A percentile compares a stretch with the other conserved stretches of the same genome.
Evolutionary conservation across 2,329 filamentous ascomycete species (phyloP).

Genomic region (Claviceps spartinae): DNA sequence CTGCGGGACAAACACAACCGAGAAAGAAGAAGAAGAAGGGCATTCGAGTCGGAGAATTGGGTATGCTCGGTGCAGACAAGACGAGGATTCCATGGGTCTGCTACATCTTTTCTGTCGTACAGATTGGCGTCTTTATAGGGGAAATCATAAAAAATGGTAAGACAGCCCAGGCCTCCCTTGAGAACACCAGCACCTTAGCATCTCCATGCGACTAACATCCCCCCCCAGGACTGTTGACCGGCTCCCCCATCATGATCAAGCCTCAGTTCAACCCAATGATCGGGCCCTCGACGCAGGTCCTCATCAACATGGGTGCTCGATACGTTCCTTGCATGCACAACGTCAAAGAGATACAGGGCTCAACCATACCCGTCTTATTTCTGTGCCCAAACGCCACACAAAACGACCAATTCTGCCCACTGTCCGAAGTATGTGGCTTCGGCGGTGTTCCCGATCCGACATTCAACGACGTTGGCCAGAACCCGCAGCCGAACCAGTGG

Average conservation of each 20-base stretch:
- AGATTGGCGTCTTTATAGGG: constrained; percentile 76
- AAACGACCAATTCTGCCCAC: constrained; percentile 46
- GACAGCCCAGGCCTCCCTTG: background rate
- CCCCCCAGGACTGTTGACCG: constrained; percentile 54
- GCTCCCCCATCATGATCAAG: constrained; percentile 62
- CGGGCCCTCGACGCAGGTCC: constrained; percentile 74
- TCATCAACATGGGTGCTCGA: constrained; percentile 94
- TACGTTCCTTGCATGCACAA: constrained; percentile 94
- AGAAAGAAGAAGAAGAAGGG: constrained; percentile 25
- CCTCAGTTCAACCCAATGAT: constrained; percentile 96
- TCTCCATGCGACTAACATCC: background rate
- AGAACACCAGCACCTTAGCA: background rate
- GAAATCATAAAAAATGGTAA: constrained; percentile 76
- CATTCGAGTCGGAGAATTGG: constrained; percentile 43
- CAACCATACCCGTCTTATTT: constrained; percentile 40
- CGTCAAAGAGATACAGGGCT: constrained; percentile 48
- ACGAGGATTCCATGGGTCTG: constrained; percentile 64
- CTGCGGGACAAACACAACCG: constrained; percentile 8
- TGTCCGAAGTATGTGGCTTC: constrained; percentile 77
- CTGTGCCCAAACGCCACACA: constrained; percentile 72
- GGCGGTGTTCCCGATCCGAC: constrained; percentile 54
- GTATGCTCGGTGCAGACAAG: constrained; percentile 42
- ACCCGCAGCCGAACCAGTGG: constrained; percentile 76
- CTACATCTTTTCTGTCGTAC: constrained; percentile 62
- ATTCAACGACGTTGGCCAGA: constrained; percentile 36